These are phyloP conservation scores for Oryza coarctata DNA, from an alignment of 176 grass and related monocot species.

Conservation along the genomic window DNA sequence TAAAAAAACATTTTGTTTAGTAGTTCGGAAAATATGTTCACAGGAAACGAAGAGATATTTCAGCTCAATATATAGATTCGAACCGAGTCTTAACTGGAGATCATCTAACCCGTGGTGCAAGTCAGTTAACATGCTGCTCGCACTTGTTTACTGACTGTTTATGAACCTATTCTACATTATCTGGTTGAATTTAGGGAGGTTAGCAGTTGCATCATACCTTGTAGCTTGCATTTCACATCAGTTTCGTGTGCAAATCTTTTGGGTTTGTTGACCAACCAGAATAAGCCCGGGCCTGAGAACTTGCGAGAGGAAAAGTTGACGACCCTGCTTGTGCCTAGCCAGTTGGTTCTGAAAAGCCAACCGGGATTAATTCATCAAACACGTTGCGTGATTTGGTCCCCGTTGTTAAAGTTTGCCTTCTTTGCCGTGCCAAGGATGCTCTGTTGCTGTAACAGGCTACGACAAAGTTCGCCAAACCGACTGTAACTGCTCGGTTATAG, in stretches of 20 bases:
- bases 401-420: too few species aligned
- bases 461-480: too few species aligned
- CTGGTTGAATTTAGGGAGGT: not conserved
- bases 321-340: not conserved
- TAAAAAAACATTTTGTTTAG: too few species aligned
- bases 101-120: not conserved
- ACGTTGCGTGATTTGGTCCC: too few species aligned
- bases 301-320: not conserved
- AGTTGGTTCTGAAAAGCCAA: not conserved
- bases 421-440: too few species aligned
- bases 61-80: too few species aligned
- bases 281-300: not conserved
- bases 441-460: too few species aligned
- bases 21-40: too few species aligned
- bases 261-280: conserved; percentile 33
- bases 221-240: not conserved
- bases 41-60: too few species aligned
- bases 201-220: conserved; percentile 32
- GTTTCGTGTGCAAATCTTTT: not conserved
- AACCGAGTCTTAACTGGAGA: too few species aligned
- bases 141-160: not conserved
- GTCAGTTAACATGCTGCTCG: not conserved
- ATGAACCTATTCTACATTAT: not conserved
- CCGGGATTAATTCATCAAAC: not conserved
- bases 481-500: too few species aligned